Evolutionary conservation across 768 basidiomycete species (phyloP).

Genomic region (Mycena belliarum): DNA sequence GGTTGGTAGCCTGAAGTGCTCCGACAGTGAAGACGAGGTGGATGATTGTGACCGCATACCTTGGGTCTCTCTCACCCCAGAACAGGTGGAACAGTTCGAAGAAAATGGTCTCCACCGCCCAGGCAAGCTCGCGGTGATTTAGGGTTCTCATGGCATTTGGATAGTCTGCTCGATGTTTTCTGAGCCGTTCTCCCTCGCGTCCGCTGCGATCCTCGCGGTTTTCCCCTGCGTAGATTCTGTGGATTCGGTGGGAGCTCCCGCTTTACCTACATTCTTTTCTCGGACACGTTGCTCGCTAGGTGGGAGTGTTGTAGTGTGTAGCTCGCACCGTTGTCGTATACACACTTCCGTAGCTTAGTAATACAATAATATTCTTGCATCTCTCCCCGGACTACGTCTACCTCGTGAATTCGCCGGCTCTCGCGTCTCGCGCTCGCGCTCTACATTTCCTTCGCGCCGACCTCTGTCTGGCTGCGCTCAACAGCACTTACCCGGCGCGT

Average conservation of each 20-base stretch:
- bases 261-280: not conserved
- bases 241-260: not conserved
- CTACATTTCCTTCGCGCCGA: not conserved
- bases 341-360: not conserved
- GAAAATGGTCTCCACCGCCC: not conserved
- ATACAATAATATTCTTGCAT: not conserved
- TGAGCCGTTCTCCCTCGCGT: not conserved
- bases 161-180: not conserved
- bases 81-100: not conserved
- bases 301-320: constrained; percentile 1
- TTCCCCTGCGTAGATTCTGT: not conserved
- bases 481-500: too few relatives aligned
- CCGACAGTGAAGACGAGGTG: not conserved
- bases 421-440: not conserved
- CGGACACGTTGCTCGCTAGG: not conserved
- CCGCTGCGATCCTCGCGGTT: not conserved
- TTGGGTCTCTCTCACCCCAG: not conserved
- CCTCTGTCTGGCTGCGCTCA: not conserved
- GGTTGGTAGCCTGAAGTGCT: too few relatives aligned
- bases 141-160: not conserved
- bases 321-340: not conserved
- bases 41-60: not conserved
- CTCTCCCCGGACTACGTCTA: not conserved
- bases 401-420: not conserved
- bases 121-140: not conserved